Evolutionary conservation across 179 eudicot genomes (phyloP), one percentile per base, ranked within the genome.

Genomic region (Amaranthus tricolor): DNA sequence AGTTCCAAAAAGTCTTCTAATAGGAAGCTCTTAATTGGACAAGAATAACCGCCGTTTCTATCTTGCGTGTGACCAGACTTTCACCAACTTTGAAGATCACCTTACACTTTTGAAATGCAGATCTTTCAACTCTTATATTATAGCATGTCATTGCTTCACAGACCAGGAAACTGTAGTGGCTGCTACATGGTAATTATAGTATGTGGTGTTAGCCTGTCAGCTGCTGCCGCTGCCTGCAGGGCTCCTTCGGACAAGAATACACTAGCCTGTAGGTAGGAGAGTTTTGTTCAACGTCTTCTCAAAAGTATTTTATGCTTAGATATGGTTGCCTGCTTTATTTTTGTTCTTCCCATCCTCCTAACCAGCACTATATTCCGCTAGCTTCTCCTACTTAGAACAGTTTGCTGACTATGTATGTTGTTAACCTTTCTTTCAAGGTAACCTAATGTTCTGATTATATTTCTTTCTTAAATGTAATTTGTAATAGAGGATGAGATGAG

Each of bases 171-270:
- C 61, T n/a, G 58, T 57, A 57, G 61, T 15, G 19, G 15, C 61
- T 57, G 61, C 17, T 5, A 57, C 5, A n/a, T 62, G 66, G 17
- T 62, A 2, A 12, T 54, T 6, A 1, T 11, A 12, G 57, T 54
- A 54, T 54, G 15, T 10, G 16, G 57, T 54, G n/a, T 10, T 54
- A 62, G 48, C 19, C 31, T 16, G 6, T 62, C 16, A 62, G 48
- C 48, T 62, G 66, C 66, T 62, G 66, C 66, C 31, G 66, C 66
- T 62, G 66, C 66, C 31, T 24, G 31, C 31, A 62, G 66, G 64
- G n/a, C 16, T 62, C 15, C 4, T 62, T 40, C 49, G 12, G 66
- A 40, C n/a, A 31, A 13, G 66, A 31, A 62, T 40, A 48, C 49
- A 31, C n/a, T 31, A 62, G 10, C 43, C 49, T 62, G 17, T 62